Base-by-base conservation (phyloP, 1,284 basidiomycete species). In the Ganoderma resinaceum region DNA sequence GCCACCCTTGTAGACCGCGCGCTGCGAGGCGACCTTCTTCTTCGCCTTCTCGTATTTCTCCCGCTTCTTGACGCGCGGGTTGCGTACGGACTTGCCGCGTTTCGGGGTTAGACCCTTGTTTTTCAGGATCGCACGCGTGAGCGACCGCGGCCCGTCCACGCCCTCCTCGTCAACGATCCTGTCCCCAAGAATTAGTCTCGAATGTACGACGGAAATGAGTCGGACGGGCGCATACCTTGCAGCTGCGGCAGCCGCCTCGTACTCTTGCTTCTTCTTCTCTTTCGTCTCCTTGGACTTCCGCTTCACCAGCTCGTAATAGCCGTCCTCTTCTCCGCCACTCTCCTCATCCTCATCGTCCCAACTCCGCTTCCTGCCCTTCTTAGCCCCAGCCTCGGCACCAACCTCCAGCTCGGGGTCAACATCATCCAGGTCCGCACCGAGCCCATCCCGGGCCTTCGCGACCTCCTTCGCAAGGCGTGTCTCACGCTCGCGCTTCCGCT, bases 61-160 rank as follows among this genome's bases (percentile, higher is more conserved):
- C 61, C 94, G 88, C 81, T 98, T 98, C 88, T 98, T 98, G 81
- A 98, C 96, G 75, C 96, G 91, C 38, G 96, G 96, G 82, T 98
- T 98, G 73, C 96, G 94, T 49, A 95, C 94, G 65, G 84, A 85
- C 82, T 98, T 98, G 62, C 91, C 83, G 63, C 96, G 89, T 73
- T 87, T 89, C 1, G 96, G 96, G 20, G 96, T 98, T 70, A 98
- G 89, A 67, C 97, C 96, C 76, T 91, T 93, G 86, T 98, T 98
- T 78, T 92, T 91, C 76, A 97, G 86, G 76, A 98, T 98, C 8
- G 95, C 91, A 18, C 95, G 90, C 3, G 95, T 95, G 70, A 97
- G 88, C 3, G 91, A 89, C 40, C 97, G 92, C 55, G 96, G 97
- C 5, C 95, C 95, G 60, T 84, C 83, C 31, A 85, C 82, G 31